Conservation (phyloP, 805 yeast genomes). For the Cyberlindnera suaveolens region DNA sequence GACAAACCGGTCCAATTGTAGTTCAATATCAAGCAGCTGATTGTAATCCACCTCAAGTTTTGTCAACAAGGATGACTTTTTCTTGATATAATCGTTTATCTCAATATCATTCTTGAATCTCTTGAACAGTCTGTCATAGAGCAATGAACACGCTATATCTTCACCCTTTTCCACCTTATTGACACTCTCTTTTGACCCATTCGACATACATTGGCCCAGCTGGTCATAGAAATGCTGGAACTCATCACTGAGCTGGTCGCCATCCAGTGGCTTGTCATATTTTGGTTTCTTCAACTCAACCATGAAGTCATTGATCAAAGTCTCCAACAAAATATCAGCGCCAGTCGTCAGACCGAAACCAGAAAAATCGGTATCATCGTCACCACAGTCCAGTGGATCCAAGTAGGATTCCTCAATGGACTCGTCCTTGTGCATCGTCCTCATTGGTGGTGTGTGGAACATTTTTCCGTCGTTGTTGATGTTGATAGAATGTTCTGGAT, state of each 20-base stretch:
- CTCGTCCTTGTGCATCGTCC: conserved; percentile 2
- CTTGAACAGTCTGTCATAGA: conserved; percentile 14
- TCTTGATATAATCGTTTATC: conserved; percentile 13
- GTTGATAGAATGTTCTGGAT: background rate
- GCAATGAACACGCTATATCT: background rate
- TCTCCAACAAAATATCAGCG: too few species aligned
- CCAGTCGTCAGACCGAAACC: too few species aligned
- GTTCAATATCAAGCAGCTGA: conserved; percentile 15
- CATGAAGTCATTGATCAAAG: conserved; percentile 9
- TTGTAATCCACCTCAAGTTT: conserved; percentile 14
- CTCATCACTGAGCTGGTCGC: conserved; percentile 11
- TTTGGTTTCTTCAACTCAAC: conserved; percentile 19
- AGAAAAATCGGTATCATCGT: too few species aligned
- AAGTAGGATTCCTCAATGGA: background rate
- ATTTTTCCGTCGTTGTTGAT: background rate
- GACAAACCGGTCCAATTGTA: conserved; percentile 1
- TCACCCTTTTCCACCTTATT: background rate
- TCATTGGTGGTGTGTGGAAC: conserved; percentile 13
- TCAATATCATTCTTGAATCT: conserved; percentile 11
- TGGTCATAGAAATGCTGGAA: conserved; percentile 18
- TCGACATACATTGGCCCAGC: too few species aligned
- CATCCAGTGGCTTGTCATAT: conserved; percentile 16
- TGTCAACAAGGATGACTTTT: conserved; percentile 11
- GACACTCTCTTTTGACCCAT: background rate
- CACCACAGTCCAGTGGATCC: conserved; percentile 1